These are phyloP conservation scores for Clitopilus hobsonii DNA, from an alignment of 768 basidiomycete species.

Conservation along the genomic window DNA sequence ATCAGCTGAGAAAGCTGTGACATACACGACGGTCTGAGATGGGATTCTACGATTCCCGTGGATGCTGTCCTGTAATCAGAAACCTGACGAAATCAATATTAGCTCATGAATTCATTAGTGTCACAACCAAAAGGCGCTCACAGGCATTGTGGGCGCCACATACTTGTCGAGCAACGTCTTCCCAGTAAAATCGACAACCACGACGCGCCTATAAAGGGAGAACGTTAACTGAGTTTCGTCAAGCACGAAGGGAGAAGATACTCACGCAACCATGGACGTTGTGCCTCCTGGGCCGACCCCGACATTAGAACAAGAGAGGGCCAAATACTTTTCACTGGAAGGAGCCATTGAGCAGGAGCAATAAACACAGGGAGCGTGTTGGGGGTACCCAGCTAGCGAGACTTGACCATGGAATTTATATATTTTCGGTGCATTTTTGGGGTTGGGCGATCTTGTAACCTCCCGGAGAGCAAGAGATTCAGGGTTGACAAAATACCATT, in stretches of 20 bases:
- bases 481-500: slow-evolving; percentile 15
- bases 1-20: slow-evolving; percentile 2
- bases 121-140: slow-evolving; percentile 13
- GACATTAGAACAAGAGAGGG: slow-evolving; percentile 64
- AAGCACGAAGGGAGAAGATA: slow-evolving; percentile 10
- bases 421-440: slow-evolving; percentile 1
- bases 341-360: slow-evolving; percentile 20
- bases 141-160: slow-evolving; percentile 57
- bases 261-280: slow-evolving; percentile 80
- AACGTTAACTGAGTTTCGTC: not conserved
- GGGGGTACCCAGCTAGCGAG: not conserved
- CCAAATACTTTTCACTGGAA: slow-evolving; percentile 28
- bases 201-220: slow-evolving; percentile 31
- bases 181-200: slow-evolving; percentile 57
- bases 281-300: slow-evolving; percentile 79
- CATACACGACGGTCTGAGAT: slow-evolving; percentile 33
- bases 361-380: slow-evolving; percentile 7
- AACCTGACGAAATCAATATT: slow-evolving; percentile 33
- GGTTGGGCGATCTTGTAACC: not conserved
- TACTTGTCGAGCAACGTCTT: slow-evolving; percentile 54
- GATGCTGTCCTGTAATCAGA: slow-evolving; percentile 69
- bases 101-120: not conserved
- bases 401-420: not conserved
- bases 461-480: slow-evolving; percentile 1
- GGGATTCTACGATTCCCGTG: slow-evolving; percentile 45